Evolutionary conservation across 345 rosid species (phyloP), one percentile per base, ranked within the genome.

Genomic region (Raphanus sativus): DNA sequence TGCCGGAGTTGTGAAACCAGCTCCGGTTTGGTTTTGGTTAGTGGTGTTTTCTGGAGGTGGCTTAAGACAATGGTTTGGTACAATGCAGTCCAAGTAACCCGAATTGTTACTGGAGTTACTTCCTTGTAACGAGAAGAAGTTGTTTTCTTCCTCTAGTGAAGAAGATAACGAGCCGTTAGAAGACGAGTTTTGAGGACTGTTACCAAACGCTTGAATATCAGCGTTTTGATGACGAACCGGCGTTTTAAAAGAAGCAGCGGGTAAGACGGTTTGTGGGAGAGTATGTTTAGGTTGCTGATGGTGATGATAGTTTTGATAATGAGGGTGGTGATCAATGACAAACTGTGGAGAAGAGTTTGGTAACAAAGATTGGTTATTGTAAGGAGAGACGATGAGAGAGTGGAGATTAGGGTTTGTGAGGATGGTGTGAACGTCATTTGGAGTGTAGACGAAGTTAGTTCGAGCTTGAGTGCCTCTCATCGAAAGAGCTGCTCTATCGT

Each of bases 401-500:
- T 79, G 82, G 54, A 79, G 82, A 79, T 62, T 79, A 79, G 82
- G 82, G 75, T 79, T 74, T 74, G 82, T 79, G 73, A 85, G 81
- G 62, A 60, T 65, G 8, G 81, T 77, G 75, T 80, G 81, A 55
- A 66, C 84, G 54, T 71, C 75, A 67, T 42, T 63, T 60, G 71
- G 85, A 71, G 95, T 65, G 84, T 92, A 92, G 0, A 86, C 10
- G 75, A 92, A 94, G 84, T 94, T 94, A 38, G 98, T 94, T 77
- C 97, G 84, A 16, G 93, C 98, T 77, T 92, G 97, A 11, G 87
- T 84, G 69, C 98, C 98, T 81, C 90, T 94, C 88, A 94, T 94
- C n/a, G 97, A 90, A 40, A 94, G 92, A 4, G 98, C 98, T 55
- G 98, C 98, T 80, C 95, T 84, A 70, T 94, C 98, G 77, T 92